Conservation (phyloP, 176 grass and related monocot species). For the barley (Hordeum vulgare) region MorexV3_pseudomolecules_assembly NC_058524.1:601117368-601117867, state of each 20-base stretch:
- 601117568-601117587: too few species aligned
- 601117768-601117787: neutral
- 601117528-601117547: neutral
- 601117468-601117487: neutral
- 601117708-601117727: neutral
- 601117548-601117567: too few species aligned
- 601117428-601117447: neutral
- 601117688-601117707: too few species aligned
- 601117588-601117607: too few species aligned
- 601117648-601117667: too few species aligned
- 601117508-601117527: neutral
- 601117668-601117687: too few species aligned
- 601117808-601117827: neutral
- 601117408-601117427: neutral
- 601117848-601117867: neutral
- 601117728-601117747: neutral
- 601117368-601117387: neutral
- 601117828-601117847: neutral
- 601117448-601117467: neutral
- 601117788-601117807: neutral
- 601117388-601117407: neutral
- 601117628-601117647: too few species aligned
- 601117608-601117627: too few species aligned
- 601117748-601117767: neutral
- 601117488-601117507: neutral